Evolutionary conservation across 1,284 basidiomycete genomes (phyloP), one percentile per base, ranked within the genome.

Genomic region (Austropuccinia psidii): DNA sequence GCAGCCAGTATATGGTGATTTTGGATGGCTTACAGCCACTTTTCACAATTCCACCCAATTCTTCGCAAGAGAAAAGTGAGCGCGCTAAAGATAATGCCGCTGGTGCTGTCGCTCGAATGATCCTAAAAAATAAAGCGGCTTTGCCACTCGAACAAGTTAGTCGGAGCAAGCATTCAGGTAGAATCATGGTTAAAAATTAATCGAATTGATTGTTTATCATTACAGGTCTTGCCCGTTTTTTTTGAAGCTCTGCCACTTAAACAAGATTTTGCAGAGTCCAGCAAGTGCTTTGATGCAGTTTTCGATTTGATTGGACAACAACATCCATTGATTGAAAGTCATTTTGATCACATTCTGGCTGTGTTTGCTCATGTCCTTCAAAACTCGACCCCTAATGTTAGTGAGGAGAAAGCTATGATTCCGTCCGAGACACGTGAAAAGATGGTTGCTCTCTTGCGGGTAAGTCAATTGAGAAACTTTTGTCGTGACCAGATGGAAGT

Each of bases 81-180:
- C 61, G 70, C 78, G 93, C 94, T 21, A 89, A 89, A 75, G 96
- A 99, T 82, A 99, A 99, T 80, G 96, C 96, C 13, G 87, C 90
- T 35, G 96, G 96, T 68, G 92, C 93, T 60, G 89, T 98, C 69
- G 87, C 88, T 4, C 88, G 96, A 35, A 86, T 98, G 83, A 89
- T 98, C 79, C 82, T 88, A 78, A 90, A 90, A 81, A 94, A 93
- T 81, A 83, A 86, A 5, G 81, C 84, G 5, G 91, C 90, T 4
- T 83, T 98, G 29, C 96, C 96, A 27, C 86, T 98, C 54, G 92
- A 94, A 74, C 89, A 91, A 81, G 79, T 80, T 33, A 29, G 76
- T 61, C 2, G n/a, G n/a, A n/a, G n/a, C n/a, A n/a, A n/a, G n/a
- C n/a, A n/a, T n/a, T n/a, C n/a, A n/a, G n/a, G n/a, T n/a, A n/a